phyloP scores from a whole-genome alignment of 345 rosid genomes.

The Acer campestre region DNA sequence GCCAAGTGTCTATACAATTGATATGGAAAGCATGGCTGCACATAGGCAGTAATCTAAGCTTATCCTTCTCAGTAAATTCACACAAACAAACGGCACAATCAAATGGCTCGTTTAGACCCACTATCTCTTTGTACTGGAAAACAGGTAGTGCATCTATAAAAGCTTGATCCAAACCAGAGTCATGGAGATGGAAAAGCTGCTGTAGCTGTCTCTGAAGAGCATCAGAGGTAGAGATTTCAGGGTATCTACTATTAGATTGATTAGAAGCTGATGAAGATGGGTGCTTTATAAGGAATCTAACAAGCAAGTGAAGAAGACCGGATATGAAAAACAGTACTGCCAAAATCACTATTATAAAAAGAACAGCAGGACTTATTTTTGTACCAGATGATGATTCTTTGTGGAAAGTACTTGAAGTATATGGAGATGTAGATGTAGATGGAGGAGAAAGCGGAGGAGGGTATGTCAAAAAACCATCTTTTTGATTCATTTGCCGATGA shows the following conservation, averaged over 20 bases:
- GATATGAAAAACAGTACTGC: constrained; percentile 84
- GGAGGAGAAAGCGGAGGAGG: constrained; percentile 48
- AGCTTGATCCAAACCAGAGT: constrained; percentile 90
- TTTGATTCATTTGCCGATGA: constrained; percentile 50
- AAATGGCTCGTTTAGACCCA: constrained; percentile 72
- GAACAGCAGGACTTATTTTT: constrained; percentile 79
- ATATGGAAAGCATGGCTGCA: constrained; percentile 95
- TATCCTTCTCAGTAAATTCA: constrained; percentile 80
- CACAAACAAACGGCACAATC: constrained; percentile 94
- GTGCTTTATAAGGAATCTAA: constrained; percentile 75
- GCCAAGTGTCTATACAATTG: constrained; percentile 87
- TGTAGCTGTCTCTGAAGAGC: constrained; percentile 89
- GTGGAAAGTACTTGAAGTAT: constrained; percentile 28
- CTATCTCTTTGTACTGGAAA: constrained; percentile 71
- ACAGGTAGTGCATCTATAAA: constrained; percentile 89
- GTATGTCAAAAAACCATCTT: constrained; percentile 52
- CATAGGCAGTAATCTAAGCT: constrained; percentile 76
- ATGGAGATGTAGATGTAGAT: constrained; percentile 19
- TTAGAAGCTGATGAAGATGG: constrained; percentile 55
- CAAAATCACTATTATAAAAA: constrained; percentile 71
- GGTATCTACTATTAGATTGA: constrained; percentile 62
- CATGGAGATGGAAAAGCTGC: constrained; percentile 86
- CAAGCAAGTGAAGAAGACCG: constrained; percentile 80
- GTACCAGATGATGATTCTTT: constrained; percentile 58
- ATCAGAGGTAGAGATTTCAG: constrained; percentile 70